A percentile compares a stretch with the other conserved stretches of the same genome.
Evolutionary conservation across 2,329 filamentous ascomycete genomes (phyloP).

Genomic region (Fusarium sp.): DNA sequence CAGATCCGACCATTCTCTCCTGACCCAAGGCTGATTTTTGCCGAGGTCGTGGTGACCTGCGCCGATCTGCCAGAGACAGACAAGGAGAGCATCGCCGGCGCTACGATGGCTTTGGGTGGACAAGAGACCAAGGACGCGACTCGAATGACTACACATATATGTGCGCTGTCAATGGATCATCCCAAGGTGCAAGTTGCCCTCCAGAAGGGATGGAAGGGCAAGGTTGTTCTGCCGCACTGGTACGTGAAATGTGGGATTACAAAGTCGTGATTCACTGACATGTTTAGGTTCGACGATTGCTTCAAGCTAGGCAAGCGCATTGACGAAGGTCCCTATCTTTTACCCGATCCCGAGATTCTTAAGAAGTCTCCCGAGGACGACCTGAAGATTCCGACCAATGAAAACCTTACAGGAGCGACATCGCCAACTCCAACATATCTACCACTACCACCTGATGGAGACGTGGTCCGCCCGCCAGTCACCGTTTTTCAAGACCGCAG

Average conservation of each 20-base stretch:
- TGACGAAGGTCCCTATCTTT: constrained; percentile 83
- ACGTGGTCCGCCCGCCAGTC: constrained; percentile 61
- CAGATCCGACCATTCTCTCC: constrained; percentile 89
- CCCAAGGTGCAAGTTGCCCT: constrained; percentile 73
- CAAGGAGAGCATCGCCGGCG: constrained; percentile 91
- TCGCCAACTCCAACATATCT: constrained; percentile 58
- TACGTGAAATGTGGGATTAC: constrained; percentile 50
- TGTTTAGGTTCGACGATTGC: constrained; percentile 91
- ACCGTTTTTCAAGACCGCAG: constrained; percentile 81
- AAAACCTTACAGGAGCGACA: constrained; percentile 75
- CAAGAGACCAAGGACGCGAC: constrained; percentile 78
- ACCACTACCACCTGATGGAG: constrained; percentile 54
- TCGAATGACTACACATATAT: constrained; percentile 86
- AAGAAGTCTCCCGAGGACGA: constrained; percentile 64
- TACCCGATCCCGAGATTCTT: constrained; percentile 90
- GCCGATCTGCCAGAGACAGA: constrained; percentile 87
- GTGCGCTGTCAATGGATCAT: constrained; percentile 80
- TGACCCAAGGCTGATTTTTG: constrained; percentile 90
- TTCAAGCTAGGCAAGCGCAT: constrained; percentile 92
- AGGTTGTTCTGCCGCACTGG: constrained; percentile 95
- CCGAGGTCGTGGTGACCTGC: constrained; percentile 83
- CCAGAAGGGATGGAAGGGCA: constrained; percentile 75
- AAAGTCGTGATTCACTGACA: background rate
- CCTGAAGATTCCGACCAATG: constrained; percentile 66
- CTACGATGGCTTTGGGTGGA: constrained; percentile 89